A percentile compares a stretch with the other conserved stretches of the same genome.
Conservation (phyloP, 129 eudicot genomes). For the Saposhnikovia divaricata region DNA sequence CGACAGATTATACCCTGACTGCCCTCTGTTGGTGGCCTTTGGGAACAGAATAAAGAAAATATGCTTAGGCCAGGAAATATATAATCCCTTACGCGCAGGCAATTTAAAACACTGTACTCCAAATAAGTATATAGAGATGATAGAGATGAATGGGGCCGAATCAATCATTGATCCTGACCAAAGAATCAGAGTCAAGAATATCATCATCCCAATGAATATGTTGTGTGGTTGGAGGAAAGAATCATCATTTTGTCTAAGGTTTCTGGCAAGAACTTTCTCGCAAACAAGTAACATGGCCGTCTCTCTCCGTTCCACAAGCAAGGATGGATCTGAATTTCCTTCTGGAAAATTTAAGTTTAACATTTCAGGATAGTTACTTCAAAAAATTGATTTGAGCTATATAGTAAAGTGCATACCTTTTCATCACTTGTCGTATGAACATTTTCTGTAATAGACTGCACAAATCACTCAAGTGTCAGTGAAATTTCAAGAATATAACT, state of each 20-base stretch:
- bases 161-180: conserved; percentile 26
- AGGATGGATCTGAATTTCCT: conserved; percentile 33
- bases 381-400: not conserved
- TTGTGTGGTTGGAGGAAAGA: conserved; percentile 59
- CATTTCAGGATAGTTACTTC: not conserved
- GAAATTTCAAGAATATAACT: not conserved
- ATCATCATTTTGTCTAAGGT: conserved; percentile 46
- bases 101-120: conserved; percentile 25
- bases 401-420: conserved; percentile 30
- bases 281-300: conserved; percentile 86
- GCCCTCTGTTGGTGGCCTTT: not conserved
- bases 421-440: conserved; percentile 73
- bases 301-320: conserved; percentile 85
- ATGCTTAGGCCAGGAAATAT: conserved; percentile 8
- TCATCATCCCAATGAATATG: conserved; percentile 22
- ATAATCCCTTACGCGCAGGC: conserved; percentile 6
- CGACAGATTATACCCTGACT: not conserved
- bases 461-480: conserved; percentile 15
- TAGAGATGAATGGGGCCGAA: conserved; percentile 21
- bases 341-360: conserved; percentile 30
- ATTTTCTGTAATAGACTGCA: conserved; percentile 69
- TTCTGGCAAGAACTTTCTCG: conserved; percentile 78
- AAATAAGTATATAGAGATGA: conserved; percentile 3
- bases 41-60: not conserved
- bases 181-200: conserved; percentile 32